Evolutionary conservation across 805 yeast species (phyloP), one percentile per base, ranked within the genome.

Genomic region (Kregervanrija fluxuum): DNA sequence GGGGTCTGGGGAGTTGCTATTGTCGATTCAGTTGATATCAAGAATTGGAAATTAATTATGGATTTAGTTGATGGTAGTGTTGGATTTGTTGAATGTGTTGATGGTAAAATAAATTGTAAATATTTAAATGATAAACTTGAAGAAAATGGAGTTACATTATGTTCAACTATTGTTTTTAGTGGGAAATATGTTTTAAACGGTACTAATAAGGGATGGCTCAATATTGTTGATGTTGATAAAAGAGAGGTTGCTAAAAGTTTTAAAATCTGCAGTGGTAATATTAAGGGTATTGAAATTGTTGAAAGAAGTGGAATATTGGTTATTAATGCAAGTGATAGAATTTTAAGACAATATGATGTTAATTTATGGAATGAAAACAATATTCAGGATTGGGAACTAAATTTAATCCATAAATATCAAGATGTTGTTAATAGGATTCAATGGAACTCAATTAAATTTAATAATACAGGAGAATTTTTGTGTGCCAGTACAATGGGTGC

Each of bases 401-500:
- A 80, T 44, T 67, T 82, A 5, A 90, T 83, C 52, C 91, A 85
- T 57, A 80, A 78, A 55, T 90, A 87, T 58, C 96, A 89, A 61
- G 96, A 90, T 61, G 87, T 87, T 40, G 95, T 90, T 33, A 90
- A 88, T 62, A 69, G 83, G 50, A 68, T 88, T 40, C 95, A 87
- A 59, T 90, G 96, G 96, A 89, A 88, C 59, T 71, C 87, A 0
- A 80, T 87, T 4, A 67, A 80, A 9, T 82, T 85, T 64, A 85
- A 85, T 51, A 78, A 81, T 45, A 80, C 78, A 52, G 82, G 80
- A 1, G 97, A 91, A 47, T 90, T 85, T 59, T 64, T 90, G n/a
- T 80, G 87, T 42, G 97, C 96, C 0, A 80, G 95, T 0, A 85
- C 96, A 0, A 80, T 78, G 60, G 95, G 95, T 11, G 81, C 90